Evolutionary conservation across 345 rosid species (phyloP), one percentile per base, ranked within the genome.

Genomic region (Euphorbia pulcherrima): DNA sequence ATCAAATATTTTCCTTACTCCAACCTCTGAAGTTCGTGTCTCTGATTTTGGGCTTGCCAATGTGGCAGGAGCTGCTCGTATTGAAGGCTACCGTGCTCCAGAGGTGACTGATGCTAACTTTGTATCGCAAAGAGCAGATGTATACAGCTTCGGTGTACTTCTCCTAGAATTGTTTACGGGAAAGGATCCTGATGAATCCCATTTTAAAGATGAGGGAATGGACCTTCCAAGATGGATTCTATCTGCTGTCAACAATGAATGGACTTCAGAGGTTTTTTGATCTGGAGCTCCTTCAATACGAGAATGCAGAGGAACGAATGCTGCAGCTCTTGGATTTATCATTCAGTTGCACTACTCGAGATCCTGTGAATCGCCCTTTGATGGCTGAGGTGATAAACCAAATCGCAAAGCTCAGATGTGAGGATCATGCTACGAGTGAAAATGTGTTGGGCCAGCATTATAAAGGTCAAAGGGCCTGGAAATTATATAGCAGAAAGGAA

Each of bases 151-250:
- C 21, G 83, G 85, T 0, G 74, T 82, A 10, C 62, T 82, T 56
- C 73, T 82, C 18, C 65, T 82, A 47, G 85, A 82, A 66, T 64
- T 76, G 64, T 73, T 76, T 44, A 82, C 85, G 0, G 85, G 85
- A 58, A 82, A 82, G 81, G 75, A 82, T 28, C 85, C 85, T 2
- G 65, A 75, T 0, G 72, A 79, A 60, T 73, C 85, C 8, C 63
- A 44, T 17, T 46, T 68, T 52, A 76, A 82, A 40, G 85, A 82
- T 4, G 85, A 82, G 24, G 83, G 83, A 13, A 80, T 79, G 14
- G 83, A 82, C 81, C 85, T 82, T 52, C 85, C 85, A 16, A 70
- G 83, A 62, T 82, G 85, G 85, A 82, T 79, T 13, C 78, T 76
- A 62, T 82, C 85, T 18, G 83, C 79, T 16, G 83, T 82, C n/a